Base-by-base conservation (phyloP, 768 basidiomycete species). In the Favolaschia claudopus region DNA sequence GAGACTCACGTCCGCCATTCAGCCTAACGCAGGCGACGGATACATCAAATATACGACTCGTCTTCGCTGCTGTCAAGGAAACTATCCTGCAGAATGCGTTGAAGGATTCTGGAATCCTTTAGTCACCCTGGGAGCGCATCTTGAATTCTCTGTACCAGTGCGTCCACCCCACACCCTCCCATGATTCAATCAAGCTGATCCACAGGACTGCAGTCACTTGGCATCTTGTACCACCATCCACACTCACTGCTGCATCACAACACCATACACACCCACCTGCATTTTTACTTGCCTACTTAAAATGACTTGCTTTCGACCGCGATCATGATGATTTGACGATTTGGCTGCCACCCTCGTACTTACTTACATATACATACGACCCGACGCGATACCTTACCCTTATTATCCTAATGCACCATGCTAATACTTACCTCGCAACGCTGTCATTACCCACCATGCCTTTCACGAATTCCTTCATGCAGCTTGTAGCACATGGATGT, bases 61-160 rank as follows among this genome's bases (percentile, higher is more conserved):
- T 95, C 17, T 94, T 95, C 60, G 91, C 91, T 0, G 92, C 92
- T 0, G 92, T 94, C 42, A 94, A 94, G 75, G 94, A 96, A 76
- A 95, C 94, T n/a, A 95, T 96, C 52, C 71, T 95, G 52, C 91
- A 93, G 74, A 95, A 94, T 69, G 93, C 93, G 3, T 77, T 95
- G 7, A 87, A 90, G 70, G 93, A 94, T 67, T 90, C 88, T 0
- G 93, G 93, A 55, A 93, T 95, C 67, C 84, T 95, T 70, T 88
- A 19, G 34, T 33, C 54, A 19, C 50, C 24, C 47, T 22, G 14
- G 27, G 31, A 31, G 36, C 22, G 7, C 22, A 38, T 60, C 52
- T 61, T 55, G 59, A 25, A 20, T 19, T 38, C 34, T 20, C 14
- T 61, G 60, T 61, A 61, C 47, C 38, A 36, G 60, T 61, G 43